These are phyloP conservation scores for Papiliotrema flavescens DNA, from an alignment of 1,284 basidiomycete genomes.

Conservation along the genomic window DNA sequence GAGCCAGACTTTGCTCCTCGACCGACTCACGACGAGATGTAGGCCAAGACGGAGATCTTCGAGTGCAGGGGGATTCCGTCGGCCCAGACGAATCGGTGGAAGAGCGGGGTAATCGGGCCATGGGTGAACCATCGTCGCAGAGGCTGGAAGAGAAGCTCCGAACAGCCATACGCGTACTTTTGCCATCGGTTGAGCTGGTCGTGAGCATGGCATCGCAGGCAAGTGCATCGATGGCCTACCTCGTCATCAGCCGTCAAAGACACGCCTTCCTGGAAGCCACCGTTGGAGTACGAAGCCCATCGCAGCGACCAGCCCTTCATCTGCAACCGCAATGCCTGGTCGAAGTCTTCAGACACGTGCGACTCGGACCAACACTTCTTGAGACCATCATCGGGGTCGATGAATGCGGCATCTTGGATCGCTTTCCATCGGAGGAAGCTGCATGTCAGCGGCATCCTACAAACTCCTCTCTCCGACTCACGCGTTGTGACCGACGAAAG, in stretches of 20 bases:
- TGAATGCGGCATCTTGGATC: constrained; percentile 72
- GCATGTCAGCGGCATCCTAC: neutral
- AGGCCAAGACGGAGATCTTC: constrained; percentile 39
- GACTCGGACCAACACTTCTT: constrained; percentile 74
- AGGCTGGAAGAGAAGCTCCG: constrained; percentile 72
- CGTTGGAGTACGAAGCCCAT: constrained; percentile 77
- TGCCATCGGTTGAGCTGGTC: constrained; percentile 66
- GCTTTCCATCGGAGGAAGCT: constrained; percentile 78
- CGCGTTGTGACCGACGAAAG: constrained; percentile 84
- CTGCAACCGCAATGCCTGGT: constrained; percentile 65
- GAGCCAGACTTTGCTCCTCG: neutral
- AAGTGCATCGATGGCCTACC: constrained; percentile 13
- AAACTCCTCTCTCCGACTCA: neutral
- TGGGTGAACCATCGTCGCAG: constrained; percentile 65
- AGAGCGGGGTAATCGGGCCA: constrained; percentile 72
- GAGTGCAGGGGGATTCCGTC: constrained; percentile 51
- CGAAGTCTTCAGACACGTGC: constrained; percentile 80
- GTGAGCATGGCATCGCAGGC: neutral
- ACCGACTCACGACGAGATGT: constrained; percentile 33
- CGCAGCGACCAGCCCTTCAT: constrained; percentile 65
- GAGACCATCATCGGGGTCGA: constrained; percentile 62
- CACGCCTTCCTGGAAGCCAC: constrained; percentile 83
- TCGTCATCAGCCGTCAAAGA: constrained; percentile 57
- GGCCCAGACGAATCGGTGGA: constrained; percentile 71
- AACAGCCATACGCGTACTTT: constrained; percentile 73